Evolutionary conservation across 345 rosid species (phyloP).

Genomic region (Acer saccharum): DNA sequence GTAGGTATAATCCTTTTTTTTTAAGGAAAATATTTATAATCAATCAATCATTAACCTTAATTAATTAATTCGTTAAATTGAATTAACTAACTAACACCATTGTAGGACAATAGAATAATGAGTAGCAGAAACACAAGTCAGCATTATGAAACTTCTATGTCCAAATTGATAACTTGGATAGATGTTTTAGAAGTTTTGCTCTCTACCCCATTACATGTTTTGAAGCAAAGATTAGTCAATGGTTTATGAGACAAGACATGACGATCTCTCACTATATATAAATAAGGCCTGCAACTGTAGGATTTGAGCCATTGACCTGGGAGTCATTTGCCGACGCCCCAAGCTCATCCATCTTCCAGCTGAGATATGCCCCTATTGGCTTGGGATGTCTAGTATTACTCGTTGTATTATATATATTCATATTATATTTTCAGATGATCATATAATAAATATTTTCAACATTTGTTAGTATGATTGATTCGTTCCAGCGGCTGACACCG

Average conservation of each 20-base stretch:
- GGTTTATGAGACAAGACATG: slow-evolving; percentile 6
- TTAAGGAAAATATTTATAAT: too few species aligned
- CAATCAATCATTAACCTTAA: background rate
- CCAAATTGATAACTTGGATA: background rate
- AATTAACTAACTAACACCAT: background rate
- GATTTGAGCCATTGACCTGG: too few species aligned
- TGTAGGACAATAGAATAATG: background rate
- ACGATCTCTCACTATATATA: background rate
- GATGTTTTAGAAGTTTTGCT: background rate
- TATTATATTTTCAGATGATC: too few species aligned
- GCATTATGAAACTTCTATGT: slow-evolving; percentile 10
- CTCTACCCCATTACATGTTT: background rate
- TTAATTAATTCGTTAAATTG: background rate
- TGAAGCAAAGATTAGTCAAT: background rate
- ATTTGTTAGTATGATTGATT: background rate
- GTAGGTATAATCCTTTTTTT: too few species aligned
- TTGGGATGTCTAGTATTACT: too few species aligned
- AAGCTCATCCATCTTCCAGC: too few species aligned
- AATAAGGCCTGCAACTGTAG: background rate
- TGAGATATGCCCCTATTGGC: too few species aligned
- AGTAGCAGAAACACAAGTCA: slow-evolving; percentile 3
- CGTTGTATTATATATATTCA: too few species aligned
- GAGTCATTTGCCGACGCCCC: too few species aligned
- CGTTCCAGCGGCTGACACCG: background rate
- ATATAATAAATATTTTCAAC: too few species aligned